These are phyloP conservation scores for Fusarium xylarioides DNA, from an alignment of 2,329 filamentous ascomycete genomes.

Conservation along the genomic window DNA sequence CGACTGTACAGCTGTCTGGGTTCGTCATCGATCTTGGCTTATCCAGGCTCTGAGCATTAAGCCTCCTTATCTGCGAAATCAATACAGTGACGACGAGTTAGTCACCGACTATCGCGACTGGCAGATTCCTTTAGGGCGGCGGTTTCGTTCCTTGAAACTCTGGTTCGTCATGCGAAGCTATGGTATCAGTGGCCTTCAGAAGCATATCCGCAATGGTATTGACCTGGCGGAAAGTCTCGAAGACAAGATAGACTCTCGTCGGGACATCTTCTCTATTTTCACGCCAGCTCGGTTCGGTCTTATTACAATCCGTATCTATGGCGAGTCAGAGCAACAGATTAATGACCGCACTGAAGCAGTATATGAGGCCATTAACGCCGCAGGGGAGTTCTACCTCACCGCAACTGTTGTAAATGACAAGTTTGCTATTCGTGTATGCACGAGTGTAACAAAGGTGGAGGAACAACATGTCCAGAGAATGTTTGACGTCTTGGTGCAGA, in stretches of 20 bases:
- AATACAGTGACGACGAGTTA: conserved; percentile 80
- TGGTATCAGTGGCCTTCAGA: conserved; percentile 78
- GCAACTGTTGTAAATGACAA: conserved; percentile 76
- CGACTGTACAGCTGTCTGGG: conserved; percentile 82
- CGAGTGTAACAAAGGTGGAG: conserved; percentile 70
- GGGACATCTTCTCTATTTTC: conserved; percentile 80
- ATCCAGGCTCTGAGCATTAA: conserved; percentile 81
- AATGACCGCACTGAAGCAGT: conserved; percentile 78
- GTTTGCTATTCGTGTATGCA: conserved; percentile 84
- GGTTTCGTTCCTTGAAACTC: conserved; percentile 90
- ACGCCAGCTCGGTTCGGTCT: conserved; percentile 80
- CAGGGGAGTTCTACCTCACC: conserved; percentile 84
- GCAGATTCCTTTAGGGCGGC: conserved; percentile 91
- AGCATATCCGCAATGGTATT: conserved; percentile 76
- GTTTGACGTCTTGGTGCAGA: conserved; percentile 76
- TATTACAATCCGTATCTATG: conserved; percentile 74
- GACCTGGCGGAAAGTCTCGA: conserved; percentile 76
- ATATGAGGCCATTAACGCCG: conserved; percentile 77
- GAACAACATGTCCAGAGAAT: conserved; percentile 78
- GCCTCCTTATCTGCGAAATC: conserved; percentile 83
- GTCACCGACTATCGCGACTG: conserved; percentile 97
- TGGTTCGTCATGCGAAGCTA: conserved; percentile 94
- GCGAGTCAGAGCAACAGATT: conserved; percentile 58
- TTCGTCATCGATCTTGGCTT: conserved; percentile 79
- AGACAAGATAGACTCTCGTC: conserved; percentile 62